Base-by-base conservation (phyloP, 257 asterid genomes). In the Sherardia arvensis region DNA sequence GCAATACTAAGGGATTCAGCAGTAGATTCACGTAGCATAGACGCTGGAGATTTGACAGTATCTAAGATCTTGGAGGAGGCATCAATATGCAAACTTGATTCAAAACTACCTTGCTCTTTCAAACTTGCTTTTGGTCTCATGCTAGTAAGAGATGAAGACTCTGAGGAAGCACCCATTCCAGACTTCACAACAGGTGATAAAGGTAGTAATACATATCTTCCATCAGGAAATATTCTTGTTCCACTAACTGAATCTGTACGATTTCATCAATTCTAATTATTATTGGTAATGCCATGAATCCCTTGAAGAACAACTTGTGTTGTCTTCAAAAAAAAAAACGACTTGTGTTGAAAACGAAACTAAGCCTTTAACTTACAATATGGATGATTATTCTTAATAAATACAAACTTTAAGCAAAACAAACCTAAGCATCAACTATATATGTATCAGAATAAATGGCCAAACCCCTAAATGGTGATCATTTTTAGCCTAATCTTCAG, bases 1-100 rank as follows among this genome's bases (percentile, higher is more conserved):
- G 74, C 77, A 61, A 79, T 79, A 74, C 79, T 78, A 74, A 82
- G 80, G 71, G 69, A 71, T 45, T 60, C 71, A 65, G 61, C 53
- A 30, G 43, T 62, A 69, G 25, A 62, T 36, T 69, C 59, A 34
- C 65, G 71, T 43, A 21, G 71, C 56, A 47, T 23, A 61, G 43
- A 49, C 12, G 64, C 53, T 48, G 62, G 61, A 61, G 78, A 36
- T 9, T 27, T 60, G 27, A 36, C 10, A n/a, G 68, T 45, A 64
- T 57, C 57, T 15, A 57, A 48, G 20, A 9, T 18, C 32, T 48
- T 27, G 7, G 60, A 65, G 54, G 72, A 61, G 58, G 45, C 61
- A 69, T 65, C 43, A 22, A 30, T 32, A 51, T 65, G 53, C 27
- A 33, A 53, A 69, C 27, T 65, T 57, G 43, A 30, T 23, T 38